Evolutionary conservation across 2,329 filamentous ascomycete genomes (phyloP).

Genomic region (Arthrobotrys sphaeroides): DNA sequence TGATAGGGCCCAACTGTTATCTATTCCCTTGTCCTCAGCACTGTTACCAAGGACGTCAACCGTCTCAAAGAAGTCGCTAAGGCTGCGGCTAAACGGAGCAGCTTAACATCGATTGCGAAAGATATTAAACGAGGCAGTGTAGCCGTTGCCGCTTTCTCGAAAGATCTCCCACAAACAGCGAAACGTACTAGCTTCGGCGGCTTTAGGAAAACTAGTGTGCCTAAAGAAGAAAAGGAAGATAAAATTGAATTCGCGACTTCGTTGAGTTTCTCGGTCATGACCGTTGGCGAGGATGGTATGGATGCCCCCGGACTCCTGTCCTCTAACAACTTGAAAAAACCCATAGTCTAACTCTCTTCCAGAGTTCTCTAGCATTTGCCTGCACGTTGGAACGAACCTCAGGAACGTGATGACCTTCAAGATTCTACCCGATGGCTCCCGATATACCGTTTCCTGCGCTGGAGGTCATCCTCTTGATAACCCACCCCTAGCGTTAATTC

Average conservation of each 20-base stretch:
- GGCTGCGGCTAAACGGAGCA: constrained; percentile 28
- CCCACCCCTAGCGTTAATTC: constrained; percentile 76
- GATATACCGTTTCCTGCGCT: constrained; percentile 76
- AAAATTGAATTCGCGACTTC: constrained; percentile 77
- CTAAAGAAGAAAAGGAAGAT: constrained; percentile 61
- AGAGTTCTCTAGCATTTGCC: constrained; percentile 90
- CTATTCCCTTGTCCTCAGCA: constrained; percentile 67
- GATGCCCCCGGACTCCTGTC: neutral
- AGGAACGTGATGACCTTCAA: constrained; percentile 91
- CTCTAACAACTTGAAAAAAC: neutral
- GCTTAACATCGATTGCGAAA: constrained; percentile 73
- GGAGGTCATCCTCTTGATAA: constrained; percentile 71
- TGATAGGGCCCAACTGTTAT: constrained; percentile 78
- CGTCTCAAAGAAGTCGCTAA: constrained; percentile 3
- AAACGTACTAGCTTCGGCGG: constrained; percentile 6
- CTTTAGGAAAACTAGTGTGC: constrained; percentile 66
- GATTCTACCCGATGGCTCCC: constrained; percentile 77
- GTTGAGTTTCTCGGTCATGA: constrained; percentile 93
- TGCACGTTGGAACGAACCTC: constrained; percentile 86
- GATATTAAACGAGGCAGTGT: constrained; percentile 72
- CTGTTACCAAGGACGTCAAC: constrained; percentile 14
- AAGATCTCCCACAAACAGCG: neutral
- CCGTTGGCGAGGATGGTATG: constrained; percentile 81
- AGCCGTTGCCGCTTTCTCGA: neutral
- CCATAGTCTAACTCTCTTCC: constrained; percentile 56